Base-by-base conservation (phyloP, 2,329 filamentous ascomycete genomes). In the Xylaria sp. region DNA sequence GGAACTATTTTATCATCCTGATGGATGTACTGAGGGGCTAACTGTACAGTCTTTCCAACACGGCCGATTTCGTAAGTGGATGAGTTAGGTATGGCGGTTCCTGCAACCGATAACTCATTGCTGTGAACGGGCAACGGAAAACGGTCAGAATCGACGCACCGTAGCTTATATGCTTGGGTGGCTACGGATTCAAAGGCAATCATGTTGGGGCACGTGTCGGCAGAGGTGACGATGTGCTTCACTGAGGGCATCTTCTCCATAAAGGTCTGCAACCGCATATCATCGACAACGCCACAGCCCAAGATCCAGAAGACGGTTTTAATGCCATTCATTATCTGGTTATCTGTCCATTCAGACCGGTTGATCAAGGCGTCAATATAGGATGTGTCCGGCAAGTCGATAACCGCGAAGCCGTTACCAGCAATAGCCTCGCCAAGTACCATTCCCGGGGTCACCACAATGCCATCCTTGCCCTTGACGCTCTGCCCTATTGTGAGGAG, bases 361-460 rank as follows among this genome's bases (percentile, higher is more conserved):
- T 81, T 79, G 43, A 96, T 70, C 54, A 97, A 82, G 5, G 84
- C 77, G 11, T 89, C 85, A 25, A 98, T 78, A 70, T 95, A 93
- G 7, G 87, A 85, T 1, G 74, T 64, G 13, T 88, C 85, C 1
- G 92, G 91, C 7, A 99, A 75, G 68, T 98, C 93, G 40, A 96
- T 80, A 7, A 99, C 81, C 8, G 91, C 90, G 65, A 97, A 82
- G 2, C 92, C 93, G 57, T 82, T 85, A 10, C 93, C 93, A 5
- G 84, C 81, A 57, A 87, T 83, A 3, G 83, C 77, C 10, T 87
- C 80, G 1, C 85, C 92, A 53, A 99, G 72, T 1, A 98, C 93
- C 89, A 96, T 95, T 0, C 95, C 90, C 1, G 94, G 90, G 0
- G 89, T 95, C 29, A 99, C 85, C 0, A 83, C 84, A 6, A 80